These are phyloP conservation scores for Lippia alba DNA, from an alignment of 305 asterid species.

Conservation along the genomic window DNA sequence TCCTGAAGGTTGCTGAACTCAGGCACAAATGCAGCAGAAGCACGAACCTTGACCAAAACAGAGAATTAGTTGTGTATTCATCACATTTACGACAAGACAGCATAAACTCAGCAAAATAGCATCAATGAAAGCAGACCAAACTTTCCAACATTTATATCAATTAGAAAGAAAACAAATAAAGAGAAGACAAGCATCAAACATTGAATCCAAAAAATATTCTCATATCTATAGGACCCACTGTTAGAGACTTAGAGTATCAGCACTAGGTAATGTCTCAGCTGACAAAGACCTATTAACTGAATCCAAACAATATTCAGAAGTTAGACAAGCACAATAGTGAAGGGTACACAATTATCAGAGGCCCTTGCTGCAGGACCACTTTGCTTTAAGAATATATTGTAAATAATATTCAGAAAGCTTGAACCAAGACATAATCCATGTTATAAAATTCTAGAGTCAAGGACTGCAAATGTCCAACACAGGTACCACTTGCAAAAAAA, in stretches of 20 bases:
- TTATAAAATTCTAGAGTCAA: neutral
- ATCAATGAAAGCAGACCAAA: conserved; percentile 6
- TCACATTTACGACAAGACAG: conserved; percentile 15
- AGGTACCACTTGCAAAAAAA: neutral
- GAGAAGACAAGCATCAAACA: conserved; percentile 5
- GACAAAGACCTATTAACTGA: conserved; percentile 7
- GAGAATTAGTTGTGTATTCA: conserved; percentile 27
- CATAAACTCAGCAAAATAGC: conserved; percentile 5
- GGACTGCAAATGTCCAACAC: neutral
- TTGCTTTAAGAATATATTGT: conserved; percentile 7
- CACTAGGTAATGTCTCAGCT: conserved; percentile 5
- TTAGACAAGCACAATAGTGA: conserved; percentile 16
- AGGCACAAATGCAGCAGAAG: conserved; percentile 86
- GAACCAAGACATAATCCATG: neutral
- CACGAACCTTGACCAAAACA: conserved; percentile 69
- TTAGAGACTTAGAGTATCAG: neutral
- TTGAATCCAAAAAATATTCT: conserved; percentile 14
- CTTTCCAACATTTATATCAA: neutral
- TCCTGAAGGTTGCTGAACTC: conserved; percentile 73
- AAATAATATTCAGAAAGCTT: neutral
- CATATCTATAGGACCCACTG: neutral
- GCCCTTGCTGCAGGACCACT: neutral
- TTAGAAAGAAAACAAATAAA: neutral
- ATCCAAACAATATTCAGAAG: conserved; percentile 12
- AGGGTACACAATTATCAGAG: neutral